phyloP scores from a whole-genome alignment of 805 yeast genomes.

The Yamadazyma philogaea region DNA sequence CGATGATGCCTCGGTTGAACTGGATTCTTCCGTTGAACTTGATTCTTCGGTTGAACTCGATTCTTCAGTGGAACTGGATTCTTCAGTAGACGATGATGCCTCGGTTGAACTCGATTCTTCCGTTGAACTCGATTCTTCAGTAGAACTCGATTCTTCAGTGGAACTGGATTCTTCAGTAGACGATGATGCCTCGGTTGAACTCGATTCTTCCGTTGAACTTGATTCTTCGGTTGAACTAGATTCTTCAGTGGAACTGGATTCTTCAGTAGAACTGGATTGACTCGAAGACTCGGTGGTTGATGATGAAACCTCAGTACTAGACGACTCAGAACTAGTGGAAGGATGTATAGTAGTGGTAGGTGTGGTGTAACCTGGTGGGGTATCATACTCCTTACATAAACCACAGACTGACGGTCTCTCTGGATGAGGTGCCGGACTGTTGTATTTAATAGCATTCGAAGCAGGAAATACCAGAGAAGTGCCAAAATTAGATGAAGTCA shows the following conservation, averaged over 20 bases:
- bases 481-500: conserved; percentile 2
- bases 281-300: conserved; percentile 1
- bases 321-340: conserved; percentile 1
- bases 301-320: conserved; percentile 3
- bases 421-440: conserved; percentile 11
- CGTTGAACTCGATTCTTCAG: conserved; percentile 1
- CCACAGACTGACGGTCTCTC: conserved; percentile 15
- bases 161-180: conserved; percentile 1
- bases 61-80: conserved; percentile 2
- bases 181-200: neutral
- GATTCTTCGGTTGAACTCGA: conserved; percentile 2
- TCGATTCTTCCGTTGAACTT: conserved; percentile 1
- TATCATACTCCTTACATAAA: conserved; percentile 14
- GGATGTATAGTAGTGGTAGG: too few relatives aligned
- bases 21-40: neutral
- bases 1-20: neutral
- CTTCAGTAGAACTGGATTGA: conserved; percentile 2
- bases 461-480: conserved; percentile 7
- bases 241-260: conserved; percentile 3
- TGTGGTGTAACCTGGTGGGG: conserved; percentile 13
- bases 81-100: conserved; percentile 1
- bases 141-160: neutral
- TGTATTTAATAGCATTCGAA: conserved; percentile 12
- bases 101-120: conserved; percentile 1
- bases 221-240: neutral